Evolutionary conservation across 257 asterid genomes (phyloP), one percentile per base, ranked within the genome.

Genomic region (Ocimum tenuiflorum): DNA sequence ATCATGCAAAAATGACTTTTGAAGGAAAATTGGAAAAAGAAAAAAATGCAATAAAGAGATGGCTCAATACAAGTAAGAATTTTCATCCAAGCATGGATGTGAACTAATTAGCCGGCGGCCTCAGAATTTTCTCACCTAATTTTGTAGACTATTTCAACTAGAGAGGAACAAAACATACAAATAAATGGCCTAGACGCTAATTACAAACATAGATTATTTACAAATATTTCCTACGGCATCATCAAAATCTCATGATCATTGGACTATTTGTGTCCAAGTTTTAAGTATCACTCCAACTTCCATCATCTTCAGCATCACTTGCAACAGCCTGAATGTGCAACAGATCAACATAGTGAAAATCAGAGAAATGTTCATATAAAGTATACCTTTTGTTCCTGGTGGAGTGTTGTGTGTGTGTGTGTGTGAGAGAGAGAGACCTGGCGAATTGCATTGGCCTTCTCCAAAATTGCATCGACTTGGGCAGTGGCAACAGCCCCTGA

Each of bases 361-460:
- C 24, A 60, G 18, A 50, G 15, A 15, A 73, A 51, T 17, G 15
- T 14, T 18, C 14, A 22, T 24, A 50, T 19, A 18, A n/a, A 27
- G 47, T 4, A 13, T 6, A 13, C n/a, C 61, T 33, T 3, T 7
- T 12, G 8, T 1, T 7, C 14, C 4, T 56, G n/a, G 14, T 39
- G 3, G 63, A 14, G 3, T n/a, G 3, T n/a, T 36, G 11, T 1
- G 0, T 8, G 60, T 53, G 60, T 6, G 11, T 3, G 13, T 33
- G 13, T 6, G 2, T n/a, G 43, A 2, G 62, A 31, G 65, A 12
- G 63, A 7, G 43, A 50, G 77, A 7, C 99, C 97, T 90, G 91
- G 65, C 99, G 96, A 63, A 94, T 86, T 11, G 97, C 96, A 41
- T 78, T 83, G 23, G 99, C 99, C 82, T 86, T 94, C 80, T 82